Base-by-base conservation (phyloP, 345 rosid genomes). In the Acer campestre region DNA sequence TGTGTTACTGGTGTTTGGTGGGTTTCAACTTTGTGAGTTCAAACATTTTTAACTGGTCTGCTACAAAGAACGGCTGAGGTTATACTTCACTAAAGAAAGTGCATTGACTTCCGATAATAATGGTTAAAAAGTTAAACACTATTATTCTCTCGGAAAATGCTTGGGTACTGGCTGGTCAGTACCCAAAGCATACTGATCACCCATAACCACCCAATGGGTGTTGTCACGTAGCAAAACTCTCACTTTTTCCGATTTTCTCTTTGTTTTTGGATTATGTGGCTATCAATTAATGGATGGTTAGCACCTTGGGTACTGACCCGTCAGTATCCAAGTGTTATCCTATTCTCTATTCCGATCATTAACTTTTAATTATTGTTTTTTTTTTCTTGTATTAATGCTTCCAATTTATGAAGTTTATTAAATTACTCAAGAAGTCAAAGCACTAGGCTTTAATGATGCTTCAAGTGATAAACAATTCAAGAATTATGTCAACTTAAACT, bases 1-100 rank as follows among this genome's bases (percentile, higher is more conserved):
- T 16, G 7, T 48, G 8, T 9, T 38, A 27, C 2, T 55, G 64
- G 27, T 71, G 75, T 8, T 5, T 56, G 46, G 48, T 71, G 75
- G 46, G 23, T 25, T 27, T 70, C 74, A 53, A 68, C 12, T 22
- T 67, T 40, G 12, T 7, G 14, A 66, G 22, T 31, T 35, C 2
- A 9, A 9, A n/a, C 62, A 20, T 18, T 27, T 71, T 56, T 31
- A 58, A 59, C 12, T 38, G 22, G 0, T 17, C 20, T 61, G 20
- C 48, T 63, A 49, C 27, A 61, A 59, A 48, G 62, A 49, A 64
- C n/a, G 77, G 77, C 18, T 3, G 77, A 74, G 70, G 61, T 1
- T 27, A 64, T 25, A n/a, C 77, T 48, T 3, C 61, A 11, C 22
- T 46, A 48, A 49, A 74, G 61, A 25, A 27, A 46, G 46, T 25